phyloP scores from a whole-genome alignment of 352 stramenopile species.

The Pythium aristosporum region DNA sequence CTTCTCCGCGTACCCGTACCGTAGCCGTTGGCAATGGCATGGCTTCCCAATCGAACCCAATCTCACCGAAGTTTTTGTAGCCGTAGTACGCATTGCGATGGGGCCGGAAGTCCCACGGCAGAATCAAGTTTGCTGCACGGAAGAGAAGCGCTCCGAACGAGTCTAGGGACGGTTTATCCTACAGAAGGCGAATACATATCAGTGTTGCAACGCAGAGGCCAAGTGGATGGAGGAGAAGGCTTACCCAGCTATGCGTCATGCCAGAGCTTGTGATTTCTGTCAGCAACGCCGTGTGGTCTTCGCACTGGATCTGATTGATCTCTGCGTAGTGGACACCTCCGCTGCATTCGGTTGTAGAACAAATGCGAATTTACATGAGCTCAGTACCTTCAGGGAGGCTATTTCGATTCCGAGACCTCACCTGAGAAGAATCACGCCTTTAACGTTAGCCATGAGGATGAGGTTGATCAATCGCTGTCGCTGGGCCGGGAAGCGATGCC shows the following conservation, averaged over 20 bases:
- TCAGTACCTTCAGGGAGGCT: too few relatives aligned
- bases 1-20: constrained; percentile 23
- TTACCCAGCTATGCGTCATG: constrained; percentile 82
- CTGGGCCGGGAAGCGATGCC: constrained; percentile 56
- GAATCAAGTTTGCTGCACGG: constrained; percentile 27
- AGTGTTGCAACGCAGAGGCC: background rate
- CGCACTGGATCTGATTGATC: constrained; percentile 69
- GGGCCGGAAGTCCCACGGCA: constrained; percentile 35
- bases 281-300: constrained; percentile 25
- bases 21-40: constrained; percentile 29
- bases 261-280: constrained; percentile 69
- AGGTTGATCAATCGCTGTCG: constrained; percentile 54
- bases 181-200: background rate
- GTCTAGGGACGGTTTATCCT: background rate
- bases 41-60: constrained; percentile 66
- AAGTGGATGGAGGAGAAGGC: background rate
- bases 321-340: constrained; percentile 80
- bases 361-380: background rate
- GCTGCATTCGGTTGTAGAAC: constrained; percentile 12
- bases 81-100: constrained; percentile 39
- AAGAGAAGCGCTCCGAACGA: constrained; percentile 19
- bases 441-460: constrained; percentile 44
- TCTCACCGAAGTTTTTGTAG: constrained; percentile 64
- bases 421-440: constrained; percentile 57
- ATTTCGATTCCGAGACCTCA: background rate